Percentiles rank a stretch among this genome's conserved stretches.
phyloP scores from a whole-genome alignment of 805 yeast species.

The Teunomyces kruisii region DNA sequence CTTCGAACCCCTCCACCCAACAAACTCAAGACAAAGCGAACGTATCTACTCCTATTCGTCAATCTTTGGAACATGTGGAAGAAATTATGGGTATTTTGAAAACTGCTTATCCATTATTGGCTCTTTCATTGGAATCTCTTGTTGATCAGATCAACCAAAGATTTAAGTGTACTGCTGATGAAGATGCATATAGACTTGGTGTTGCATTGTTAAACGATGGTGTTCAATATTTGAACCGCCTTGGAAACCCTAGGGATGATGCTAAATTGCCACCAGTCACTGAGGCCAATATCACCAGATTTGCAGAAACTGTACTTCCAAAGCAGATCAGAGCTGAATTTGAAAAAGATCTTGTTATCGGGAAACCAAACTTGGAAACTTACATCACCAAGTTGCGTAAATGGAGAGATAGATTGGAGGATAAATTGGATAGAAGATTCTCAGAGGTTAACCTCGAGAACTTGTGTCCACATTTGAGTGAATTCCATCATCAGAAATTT shows the following conservation, averaged over 20 bases:
- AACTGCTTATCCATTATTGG: conserved; percentile 93
- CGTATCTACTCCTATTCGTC: conserved; percentile 37
- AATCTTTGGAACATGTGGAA: conserved; percentile 90
- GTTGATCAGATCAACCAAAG: conserved; percentile 95
- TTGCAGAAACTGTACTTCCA: conserved; percentile 92
- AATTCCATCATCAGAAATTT: conserved; percentile 96
- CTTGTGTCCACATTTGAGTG: conserved; percentile 91
- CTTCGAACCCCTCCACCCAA: background rate
- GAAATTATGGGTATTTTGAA: conserved; percentile 94
- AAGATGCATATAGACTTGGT: conserved; percentile 91
- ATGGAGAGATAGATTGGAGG: conserved; percentile 94
- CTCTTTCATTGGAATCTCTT: conserved; percentile 87
- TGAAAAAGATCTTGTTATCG: conserved; percentile 83
- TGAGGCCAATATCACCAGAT: conserved; percentile 80
- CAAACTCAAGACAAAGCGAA: conserved; percentile 1
- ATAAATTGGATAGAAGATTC: conserved; percentile 82
- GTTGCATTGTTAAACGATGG: conserved; percentile 93
- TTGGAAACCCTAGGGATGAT: conserved; percentile 84
- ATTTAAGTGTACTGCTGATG: conserved; percentile 91
- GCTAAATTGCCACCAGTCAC: conserved; percentile 88
- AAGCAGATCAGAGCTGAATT: conserved; percentile 86
- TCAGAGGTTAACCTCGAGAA: conserved; percentile 80
- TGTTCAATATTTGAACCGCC: conserved; percentile 81
- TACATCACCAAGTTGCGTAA: conserved; percentile 79
- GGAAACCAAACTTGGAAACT: conserved; percentile 84